Base-by-base conservation (phyloP, 257 asterid species). In the Gynochthodes officinalis region DNA sequence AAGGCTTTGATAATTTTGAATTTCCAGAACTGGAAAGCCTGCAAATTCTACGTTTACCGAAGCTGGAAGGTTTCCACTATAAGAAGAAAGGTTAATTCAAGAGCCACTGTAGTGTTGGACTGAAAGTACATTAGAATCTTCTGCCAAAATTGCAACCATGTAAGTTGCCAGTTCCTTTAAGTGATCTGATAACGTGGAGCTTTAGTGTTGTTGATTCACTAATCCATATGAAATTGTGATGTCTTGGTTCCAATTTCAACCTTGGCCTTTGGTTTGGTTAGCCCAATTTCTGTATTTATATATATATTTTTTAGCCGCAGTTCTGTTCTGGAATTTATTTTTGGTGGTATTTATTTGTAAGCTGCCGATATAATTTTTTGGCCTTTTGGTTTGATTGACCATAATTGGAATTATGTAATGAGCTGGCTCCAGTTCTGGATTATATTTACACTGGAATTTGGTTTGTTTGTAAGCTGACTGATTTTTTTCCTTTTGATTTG, bases 51-150 rank as follows among this genome's bases (percentile, higher is more conserved):
- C 23, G 32, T 32, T 30, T 32, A 4, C 66, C 12, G 39, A 16
- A 60, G 66, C 43, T 33, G 44, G 18, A 60, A 32, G 66, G 66
- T 60, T 54, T 54, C 30, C 60, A 54, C 30, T 54, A 21, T 30
- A 25, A 21, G 10, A 54, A 21, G 6, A 25, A 54, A 19, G 60
- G 12, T 21, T 54, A 15, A 18, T 0, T 54, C 30, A 30, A 19
- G 60, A 54, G 60, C 5, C 10, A 19, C 60, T 49, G 55, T 8
- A 52, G 1, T 52, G 19, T 52, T 42, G 5, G 10, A 13, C 21
- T 16, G 60, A 54, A 19, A 30, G 30, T 54, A 30, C 30, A 25
- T 21, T 4, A 21, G 30, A 19, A 54, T 42, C 46, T 54, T 54
- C 52, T 46, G 18, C 1, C 11, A 11, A 46, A 46, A 46, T 54